Evolutionary conservation across 1,284 basidiomycete species (phyloP), one percentile per base, ranked within the genome.

Genomic region (Xerocomus nothofagi): DNA sequence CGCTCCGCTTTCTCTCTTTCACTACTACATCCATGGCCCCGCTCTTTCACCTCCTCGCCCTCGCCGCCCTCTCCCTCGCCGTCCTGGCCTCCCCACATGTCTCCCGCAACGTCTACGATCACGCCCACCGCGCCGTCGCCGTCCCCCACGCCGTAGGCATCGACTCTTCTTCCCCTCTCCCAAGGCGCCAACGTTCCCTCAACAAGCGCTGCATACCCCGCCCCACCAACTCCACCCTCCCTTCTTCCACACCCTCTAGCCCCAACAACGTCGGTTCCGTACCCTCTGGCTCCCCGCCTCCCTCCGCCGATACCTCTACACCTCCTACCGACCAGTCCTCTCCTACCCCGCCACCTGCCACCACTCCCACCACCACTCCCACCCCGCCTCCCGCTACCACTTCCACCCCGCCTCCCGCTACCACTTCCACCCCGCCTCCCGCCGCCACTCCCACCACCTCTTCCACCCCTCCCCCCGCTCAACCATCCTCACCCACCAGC

Each of bases 21-120:
- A 9, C 10, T 7, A 9, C 26, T 18, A 9, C 30, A 42, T 17
- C 41, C 60, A 83, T 83, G 80, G 71, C 69, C 45, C 72, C 70
- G 56, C 72, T 82, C 68, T 49, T 67, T 61, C 65, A 62, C 54
- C 55, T 77, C 66, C 36, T 82, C 59, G 59, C 78, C 55, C 57
- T 79, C 57, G 56, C 76, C 59, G 65, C 74, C 57, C 65, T 76
- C 59, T 70, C 73, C 27, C 72, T 71, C 51, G 53, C 70, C 47
- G 77, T 77, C 39, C 67, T 79, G 47, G 69, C 76, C 1, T 76
- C 73, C 33, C 78, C 76, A 32, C 77, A 80, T 57, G 47, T 62
- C 39, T 59, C 71, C 34, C 72, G 71, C 44, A 63, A 69, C 54
- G 50, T 41, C 6, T 40, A 65, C 40, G 32, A 60, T 49, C 70